Percentiles rank a stretch among this genome's conserved stretches.
Evolutionary conservation across 805 yeast species (phyloP).

Genomic region (Starmerella ratchasimensis): DNA sequence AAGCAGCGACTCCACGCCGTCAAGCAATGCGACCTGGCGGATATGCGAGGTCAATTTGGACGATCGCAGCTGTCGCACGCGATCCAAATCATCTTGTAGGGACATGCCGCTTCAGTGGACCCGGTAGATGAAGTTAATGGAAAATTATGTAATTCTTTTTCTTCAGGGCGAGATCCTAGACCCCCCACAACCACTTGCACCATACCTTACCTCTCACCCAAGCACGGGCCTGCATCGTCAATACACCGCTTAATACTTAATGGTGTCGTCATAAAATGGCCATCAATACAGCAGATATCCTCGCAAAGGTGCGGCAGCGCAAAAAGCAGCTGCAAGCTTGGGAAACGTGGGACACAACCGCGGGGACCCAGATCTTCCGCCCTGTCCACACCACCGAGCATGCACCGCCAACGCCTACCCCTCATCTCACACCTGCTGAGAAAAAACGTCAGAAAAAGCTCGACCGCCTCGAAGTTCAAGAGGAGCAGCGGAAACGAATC

Average conservation of each 20-base stretch:
- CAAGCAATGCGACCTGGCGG: slow-evolving; percentile 55
- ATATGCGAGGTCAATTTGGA: slow-evolving; percentile 19
- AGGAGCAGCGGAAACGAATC: slow-evolving; percentile 64
- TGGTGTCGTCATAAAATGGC: too few species aligned
- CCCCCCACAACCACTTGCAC: not conserved
- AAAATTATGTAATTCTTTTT: slow-evolving; percentile 9
- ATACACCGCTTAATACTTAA: too few species aligned
- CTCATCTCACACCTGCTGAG: slow-evolving; percentile 34
- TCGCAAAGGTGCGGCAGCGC: slow-evolving; percentile 18
- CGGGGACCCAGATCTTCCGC: slow-evolving; percentile 1
- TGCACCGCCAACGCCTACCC: not conserved
- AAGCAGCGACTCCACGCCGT: slow-evolving; percentile 83
- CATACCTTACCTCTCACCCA: too few species aligned
- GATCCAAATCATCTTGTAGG: slow-evolving; percentile 14
- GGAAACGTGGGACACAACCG: slow-evolving; percentile 6
- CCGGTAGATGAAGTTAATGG: not conserved
- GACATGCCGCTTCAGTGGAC: slow-evolving; percentile 7
- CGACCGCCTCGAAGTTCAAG: slow-evolving; percentile 46
- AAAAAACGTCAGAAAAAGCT: slow-evolving; percentile 57
- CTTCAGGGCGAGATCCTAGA: too few species aligned
- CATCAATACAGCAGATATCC: slow-evolving; percentile 12
- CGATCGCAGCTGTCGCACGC: slow-evolving; percentile 10
- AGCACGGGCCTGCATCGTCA: too few species aligned
- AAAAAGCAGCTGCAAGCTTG: slow-evolving; percentile 13
- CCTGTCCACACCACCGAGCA: not conserved